Evolutionary conservation across 805 yeast species (phyloP).

Genomic region (Nakazawaea holstii): DNA sequence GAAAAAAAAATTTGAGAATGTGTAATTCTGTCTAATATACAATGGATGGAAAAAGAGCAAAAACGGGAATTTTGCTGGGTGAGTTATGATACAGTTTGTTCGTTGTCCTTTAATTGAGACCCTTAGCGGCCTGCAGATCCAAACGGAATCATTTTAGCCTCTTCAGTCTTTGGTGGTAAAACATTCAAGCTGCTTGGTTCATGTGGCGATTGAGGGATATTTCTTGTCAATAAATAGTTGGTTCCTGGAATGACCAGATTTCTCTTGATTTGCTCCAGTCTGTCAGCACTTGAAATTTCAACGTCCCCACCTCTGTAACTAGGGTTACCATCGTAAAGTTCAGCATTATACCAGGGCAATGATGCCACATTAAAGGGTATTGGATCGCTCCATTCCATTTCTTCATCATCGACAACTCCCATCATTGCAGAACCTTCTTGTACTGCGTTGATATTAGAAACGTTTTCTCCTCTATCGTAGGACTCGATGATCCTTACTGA

Average conservation of each 20-base stretch:
- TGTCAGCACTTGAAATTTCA: not conserved
- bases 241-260: not conserved
- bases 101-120: not conserved
- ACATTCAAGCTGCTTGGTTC: conserved; percentile 1
- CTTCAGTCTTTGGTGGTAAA: conserved; percentile 3
- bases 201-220: conserved; percentile 3
- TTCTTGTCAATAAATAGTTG: not conserved
- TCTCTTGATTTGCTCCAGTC: not conserved
- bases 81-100: too few relatives aligned
- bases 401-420: conserved; percentile 8
- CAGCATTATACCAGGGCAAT: conserved; percentile 5
- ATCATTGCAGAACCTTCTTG: conserved; percentile 1
- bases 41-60: too few relatives aligned
- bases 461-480: not conserved
- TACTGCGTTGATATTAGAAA: not conserved
- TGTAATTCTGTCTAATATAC: too few relatives aligned
- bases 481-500: not conserved
- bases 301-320: conserved; percentile 1
- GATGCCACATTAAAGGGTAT: not conserved
- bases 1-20: too few relatives aligned
- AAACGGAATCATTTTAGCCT: conserved; percentile 5
- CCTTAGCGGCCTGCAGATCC: not conserved
- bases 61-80: too few relatives aligned
- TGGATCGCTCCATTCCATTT: conserved; percentile 5
- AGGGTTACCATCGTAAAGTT: conserved; percentile 4